Conservation (phyloP, 805 yeast species). For the Kodamaea hsintzibuensis region DNA sequence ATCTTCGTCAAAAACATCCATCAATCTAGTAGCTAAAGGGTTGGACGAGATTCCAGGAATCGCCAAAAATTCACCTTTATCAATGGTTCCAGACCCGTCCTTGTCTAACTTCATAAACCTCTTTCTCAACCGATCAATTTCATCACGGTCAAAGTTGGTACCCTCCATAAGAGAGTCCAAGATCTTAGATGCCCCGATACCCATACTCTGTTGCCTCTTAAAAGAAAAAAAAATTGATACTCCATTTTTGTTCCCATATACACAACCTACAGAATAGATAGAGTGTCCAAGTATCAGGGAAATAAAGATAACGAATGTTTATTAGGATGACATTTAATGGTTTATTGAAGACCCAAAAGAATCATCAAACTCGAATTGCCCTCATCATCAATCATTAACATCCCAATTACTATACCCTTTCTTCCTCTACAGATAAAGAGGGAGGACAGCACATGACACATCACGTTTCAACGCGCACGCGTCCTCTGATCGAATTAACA, state of each 20-base stretch:
- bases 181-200: slow-evolving; percentile 58
- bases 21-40: slow-evolving; percentile 84
- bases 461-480: neutral
- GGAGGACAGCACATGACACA: too few species aligned
- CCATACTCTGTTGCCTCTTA: slow-evolving; percentile 43
- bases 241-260: neutral
- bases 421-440: too few species aligned
- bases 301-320: too few species aligned
- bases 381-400: too few species aligned
- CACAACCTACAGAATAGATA: too few species aligned
- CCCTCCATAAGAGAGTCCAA: slow-evolving; percentile 76
- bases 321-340: too few species aligned
- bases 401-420: too few species aligned
- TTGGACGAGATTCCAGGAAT: slow-evolving; percentile 92
- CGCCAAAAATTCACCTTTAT: slow-evolving; percentile 82
- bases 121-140: slow-evolving; percentile 85
- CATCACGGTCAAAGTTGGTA: slow-evolving; percentile 85
- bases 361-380: too few species aligned
- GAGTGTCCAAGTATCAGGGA: too few species aligned
- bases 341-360: too few species aligned
- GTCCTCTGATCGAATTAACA: neutral
- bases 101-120: slow-evolving; percentile 94
- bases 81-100: slow-evolving; percentile 90
- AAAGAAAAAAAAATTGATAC: neutral
- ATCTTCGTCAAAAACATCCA: slow-evolving; percentile 93